Conservation (phyloP, 2,329 filamentous ascomycete species). For the Talaromyces islandicus region DNA sequence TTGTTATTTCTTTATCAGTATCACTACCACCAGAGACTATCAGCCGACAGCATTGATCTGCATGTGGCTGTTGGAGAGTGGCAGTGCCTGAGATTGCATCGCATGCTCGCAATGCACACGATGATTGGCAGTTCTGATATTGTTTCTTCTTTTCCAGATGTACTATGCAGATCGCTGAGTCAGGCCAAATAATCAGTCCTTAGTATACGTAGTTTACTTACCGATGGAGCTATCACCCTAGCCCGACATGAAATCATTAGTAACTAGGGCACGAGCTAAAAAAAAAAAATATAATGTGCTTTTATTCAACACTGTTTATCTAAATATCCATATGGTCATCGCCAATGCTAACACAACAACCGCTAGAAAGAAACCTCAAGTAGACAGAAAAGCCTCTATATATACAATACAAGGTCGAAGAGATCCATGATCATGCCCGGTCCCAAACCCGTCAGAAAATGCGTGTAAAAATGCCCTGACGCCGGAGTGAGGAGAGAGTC, state of each 20-base stretch:
- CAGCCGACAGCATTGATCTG: neutral
- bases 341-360: slow-evolving; percentile 11
- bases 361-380: slow-evolving; percentile 7
- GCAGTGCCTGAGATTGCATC: neutral
- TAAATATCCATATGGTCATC: slow-evolving; percentile 8
- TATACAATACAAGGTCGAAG: slow-evolving; percentile 33
- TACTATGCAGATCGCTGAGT: neutral
- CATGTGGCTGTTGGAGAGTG: neutral
- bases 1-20: too few species aligned
- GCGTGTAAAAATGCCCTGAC: slow-evolving; percentile 35
- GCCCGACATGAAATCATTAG: neutral
- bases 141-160: neutral
- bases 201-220: too few species aligned
- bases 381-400: slow-evolving; percentile 28
- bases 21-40: neutral
- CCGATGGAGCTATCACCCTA: too few species aligned
- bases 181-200: neutral
- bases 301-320: slow-evolving; percentile 12
- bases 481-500: slow-evolving; percentile 39
- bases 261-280: neutral
- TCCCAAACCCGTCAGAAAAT: slow-evolving; percentile 35
- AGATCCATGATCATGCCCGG: slow-evolving; percentile 35
- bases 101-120: neutral
- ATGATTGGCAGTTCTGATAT: neutral
- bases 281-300: slow-evolving; percentile 7